Evolutionary conservation across 2,329 filamentous ascomycete species (phyloP).

Genomic region (Aspergillus sp.): DNA sequence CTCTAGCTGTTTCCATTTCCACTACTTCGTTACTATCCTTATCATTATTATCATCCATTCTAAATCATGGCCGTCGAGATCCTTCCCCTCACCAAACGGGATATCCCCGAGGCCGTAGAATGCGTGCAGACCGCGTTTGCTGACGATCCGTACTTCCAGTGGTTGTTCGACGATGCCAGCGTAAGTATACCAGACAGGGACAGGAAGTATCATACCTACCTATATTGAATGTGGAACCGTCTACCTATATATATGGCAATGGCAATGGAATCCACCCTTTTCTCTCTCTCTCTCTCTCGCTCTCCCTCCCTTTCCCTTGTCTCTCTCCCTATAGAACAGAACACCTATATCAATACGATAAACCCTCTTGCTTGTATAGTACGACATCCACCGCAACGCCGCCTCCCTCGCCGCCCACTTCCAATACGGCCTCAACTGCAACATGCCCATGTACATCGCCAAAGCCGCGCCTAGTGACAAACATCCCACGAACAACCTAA

Average conservation of each 20-base stretch:
- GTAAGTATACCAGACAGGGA: slow-evolving; percentile 36
- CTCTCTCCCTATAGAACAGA: background rate
- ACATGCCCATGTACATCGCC: slow-evolving; percentile 68
- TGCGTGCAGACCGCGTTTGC: slow-evolving; percentile 67
- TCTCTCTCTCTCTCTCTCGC: background rate
- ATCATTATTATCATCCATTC: too few relatives aligned
- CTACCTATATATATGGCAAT: slow-evolving; percentile 8
- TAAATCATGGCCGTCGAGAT: slow-evolving; percentile 55
- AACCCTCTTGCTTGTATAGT: slow-evolving; percentile 41
- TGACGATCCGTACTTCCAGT: slow-evolving; percentile 65
- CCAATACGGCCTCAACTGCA: slow-evolving; percentile 57
- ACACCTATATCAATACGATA: slow-evolving; percentile 3
- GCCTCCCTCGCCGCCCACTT: slow-evolving; percentile 65
- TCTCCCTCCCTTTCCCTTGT: background rate
- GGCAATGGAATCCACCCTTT: background rate
- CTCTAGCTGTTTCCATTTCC: background rate
- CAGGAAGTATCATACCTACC: background rate
- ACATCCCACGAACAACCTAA: slow-evolving; percentile 12
- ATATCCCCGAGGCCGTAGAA: slow-evolving; percentile 64
- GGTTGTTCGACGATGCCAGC: slow-evolving; percentile 61
- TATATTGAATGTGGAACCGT: background rate
- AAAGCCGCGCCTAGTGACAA: slow-evolving; percentile 48
- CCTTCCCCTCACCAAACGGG: slow-evolving; percentile 54
- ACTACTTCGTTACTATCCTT: too few relatives aligned
- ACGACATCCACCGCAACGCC: slow-evolving; percentile 60